phyloP scores from a whole-genome alignment of 768 basidiomycete species.

The Naganishia kalamii region DNA sequence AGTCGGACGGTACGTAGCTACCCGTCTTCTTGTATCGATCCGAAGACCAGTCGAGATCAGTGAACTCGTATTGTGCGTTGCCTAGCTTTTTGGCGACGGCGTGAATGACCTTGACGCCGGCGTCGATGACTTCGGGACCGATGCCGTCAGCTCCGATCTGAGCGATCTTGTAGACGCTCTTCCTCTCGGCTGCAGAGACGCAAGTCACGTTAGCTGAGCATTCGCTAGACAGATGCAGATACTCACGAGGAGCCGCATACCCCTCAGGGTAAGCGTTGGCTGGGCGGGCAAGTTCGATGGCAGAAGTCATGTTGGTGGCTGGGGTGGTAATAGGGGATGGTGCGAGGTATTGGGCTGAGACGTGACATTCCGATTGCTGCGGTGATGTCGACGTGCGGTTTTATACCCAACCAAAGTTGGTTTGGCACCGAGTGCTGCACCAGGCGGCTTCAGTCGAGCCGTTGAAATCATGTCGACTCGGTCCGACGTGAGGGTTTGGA shows the following conservation, averaged over 20 bases:
- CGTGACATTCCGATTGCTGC: no score
- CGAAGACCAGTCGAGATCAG: conserved; percentile 50
- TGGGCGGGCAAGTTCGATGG: background rate
- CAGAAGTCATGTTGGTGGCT: background rate
- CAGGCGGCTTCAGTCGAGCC: no score
- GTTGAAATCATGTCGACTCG: no score
- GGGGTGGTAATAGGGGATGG: background rate
- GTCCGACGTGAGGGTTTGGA: no score
- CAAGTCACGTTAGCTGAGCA: background rate
- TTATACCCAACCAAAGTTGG: no score
- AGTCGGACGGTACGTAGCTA: conserved; percentile 50
- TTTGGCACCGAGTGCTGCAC: no score
- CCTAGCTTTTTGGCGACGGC: conserved; percentile 49
- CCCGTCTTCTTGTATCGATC: conserved; percentile 51
- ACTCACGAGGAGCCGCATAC: conserved; percentile 30
- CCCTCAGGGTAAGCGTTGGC: conserved; percentile 25
- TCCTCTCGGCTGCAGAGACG: conserved; percentile 24
- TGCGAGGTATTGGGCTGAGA: background rate
- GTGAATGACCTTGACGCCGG: conserved; percentile 52
- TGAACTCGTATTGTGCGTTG: conserved; percentile 48
- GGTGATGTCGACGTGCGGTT: no score
- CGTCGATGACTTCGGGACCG: conserved; percentile 54
- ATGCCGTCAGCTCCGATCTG: conserved; percentile 57
- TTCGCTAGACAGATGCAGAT: background rate
- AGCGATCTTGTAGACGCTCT: conserved; percentile 48